A percentile compares a stretch with the other conserved stretches of the same genome.
These are phyloP conservation scores for Septoria petroselini DNA, from an alignment of 2,329 filamentous ascomycete species.

Conservation along the genomic window DNA sequence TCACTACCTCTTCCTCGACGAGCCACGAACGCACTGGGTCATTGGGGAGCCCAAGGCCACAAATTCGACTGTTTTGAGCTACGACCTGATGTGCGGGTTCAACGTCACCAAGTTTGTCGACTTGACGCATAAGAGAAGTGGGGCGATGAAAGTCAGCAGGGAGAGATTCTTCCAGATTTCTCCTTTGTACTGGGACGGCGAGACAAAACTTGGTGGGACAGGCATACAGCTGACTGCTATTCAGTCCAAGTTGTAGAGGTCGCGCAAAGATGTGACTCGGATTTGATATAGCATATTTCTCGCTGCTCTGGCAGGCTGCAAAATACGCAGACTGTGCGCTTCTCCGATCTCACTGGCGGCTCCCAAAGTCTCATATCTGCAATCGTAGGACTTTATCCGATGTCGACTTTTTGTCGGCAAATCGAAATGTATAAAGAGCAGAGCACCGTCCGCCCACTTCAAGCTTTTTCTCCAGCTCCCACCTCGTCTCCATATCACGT, in stretches of 20 bases:
- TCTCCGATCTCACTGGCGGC: too few species aligned
- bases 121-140: conserved; percentile 42
- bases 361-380: background rate
- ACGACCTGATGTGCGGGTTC: conserved; percentile 72
- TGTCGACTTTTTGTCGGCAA: background rate
- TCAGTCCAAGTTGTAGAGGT: conserved; percentile 4
- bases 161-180: conserved; percentile 48
- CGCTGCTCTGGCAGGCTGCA: background rate
- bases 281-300: background rate
- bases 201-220: conserved; percentile 24
- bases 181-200: conserved; percentile 50
- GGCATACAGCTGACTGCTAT: conserved; percentile 12
- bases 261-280: background rate
- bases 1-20: conserved; percentile 59
- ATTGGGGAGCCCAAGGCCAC: conserved; percentile 71
- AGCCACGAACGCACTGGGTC: conserved; percentile 53
- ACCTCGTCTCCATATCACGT: background rate
- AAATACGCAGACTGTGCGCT: too few species aligned
- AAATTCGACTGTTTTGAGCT: conserved; percentile 66
- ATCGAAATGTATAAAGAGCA: background rate
- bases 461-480: background rate
- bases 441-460: background rate
- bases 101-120: conserved; percentile 56
- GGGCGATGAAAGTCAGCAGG: conserved; percentile 38
- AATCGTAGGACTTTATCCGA: background rate